Evolutionary conservation across 176 grass and related monocot species (phyloP).

Genomic region (Typha latifolia): DNA sequence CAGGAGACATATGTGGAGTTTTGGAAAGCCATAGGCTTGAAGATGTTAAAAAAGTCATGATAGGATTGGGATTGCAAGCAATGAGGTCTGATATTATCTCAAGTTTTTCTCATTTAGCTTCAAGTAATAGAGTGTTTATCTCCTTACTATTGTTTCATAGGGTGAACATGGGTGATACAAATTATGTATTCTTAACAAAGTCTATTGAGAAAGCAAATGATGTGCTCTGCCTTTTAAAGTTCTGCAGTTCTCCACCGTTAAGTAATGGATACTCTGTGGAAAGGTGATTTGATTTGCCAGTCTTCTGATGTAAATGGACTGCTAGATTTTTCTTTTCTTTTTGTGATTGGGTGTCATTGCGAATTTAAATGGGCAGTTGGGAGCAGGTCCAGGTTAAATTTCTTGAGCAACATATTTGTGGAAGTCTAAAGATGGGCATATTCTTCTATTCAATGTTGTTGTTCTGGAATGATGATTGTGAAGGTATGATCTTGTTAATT

Average conservation of each 20-base stretch:
- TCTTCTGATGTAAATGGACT: conserved; percentile 5
- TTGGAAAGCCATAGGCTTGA: conserved; percentile 61
- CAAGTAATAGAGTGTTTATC: conserved; percentile 20
- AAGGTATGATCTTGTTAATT: conserved; percentile 41
- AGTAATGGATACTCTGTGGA: conserved; percentile 36
- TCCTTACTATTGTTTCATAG: conserved; percentile 30
- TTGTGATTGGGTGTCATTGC: conserved; percentile 22
- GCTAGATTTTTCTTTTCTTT: conserved; percentile 14
- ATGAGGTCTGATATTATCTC: conserved; percentile 48
- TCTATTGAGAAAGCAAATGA: conserved; percentile 50
- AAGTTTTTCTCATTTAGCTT: neutral
- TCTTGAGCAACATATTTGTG: conserved; percentile 61
- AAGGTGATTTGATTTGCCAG: conserved; percentile 40
- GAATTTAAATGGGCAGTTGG: conserved; percentile 90
- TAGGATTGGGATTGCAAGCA: conserved; percentile 79
- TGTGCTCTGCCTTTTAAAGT: conserved; percentile 57
- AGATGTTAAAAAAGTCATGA: conserved; percentile 49
- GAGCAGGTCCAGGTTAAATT: conserved; percentile 84
- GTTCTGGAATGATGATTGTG: conserved; percentile 49
- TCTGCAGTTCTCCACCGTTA: conserved; percentile 29
- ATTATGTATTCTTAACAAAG: conserved; percentile 67
- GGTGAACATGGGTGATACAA: conserved; percentile 51
- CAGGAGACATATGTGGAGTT: conserved; percentile 46
- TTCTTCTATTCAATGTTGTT: conserved; percentile 70
- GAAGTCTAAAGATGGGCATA: conserved; percentile 51